Percentiles rank a stretch among this genome's conserved stretches.
Conservation (phyloP, 352 stramenopile species). For the Phytophthora meadii region DNA sequence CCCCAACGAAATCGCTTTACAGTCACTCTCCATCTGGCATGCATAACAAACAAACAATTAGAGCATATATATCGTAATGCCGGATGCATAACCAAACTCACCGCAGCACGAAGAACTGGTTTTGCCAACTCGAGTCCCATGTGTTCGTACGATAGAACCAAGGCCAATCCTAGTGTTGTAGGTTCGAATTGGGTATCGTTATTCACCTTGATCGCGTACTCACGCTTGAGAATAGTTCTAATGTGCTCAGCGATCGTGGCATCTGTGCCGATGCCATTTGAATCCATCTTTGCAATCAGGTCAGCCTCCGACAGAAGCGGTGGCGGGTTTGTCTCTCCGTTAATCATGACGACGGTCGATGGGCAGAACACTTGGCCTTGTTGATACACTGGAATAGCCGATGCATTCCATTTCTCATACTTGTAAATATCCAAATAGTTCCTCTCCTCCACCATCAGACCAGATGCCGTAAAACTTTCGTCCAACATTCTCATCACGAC, state of each 20-base stretch:
- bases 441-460: conserved; percentile 91
- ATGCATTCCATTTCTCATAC: conserved; percentile 93
- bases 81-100: conserved; percentile 33
- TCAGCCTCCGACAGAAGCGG: conserved; percentile 92
- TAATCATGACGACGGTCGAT: conserved; percentile 69
- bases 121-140: conserved; percentile 98
- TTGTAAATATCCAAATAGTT: conserved; percentile 97
- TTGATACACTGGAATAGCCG: conserved; percentile 87
- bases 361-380: conserved; percentile 79
- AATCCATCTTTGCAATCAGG: conserved; percentile 95
- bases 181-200: conserved; percentile 94
- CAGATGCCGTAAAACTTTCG: conserved; percentile 90
- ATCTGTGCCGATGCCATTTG: conserved; percentile 95
- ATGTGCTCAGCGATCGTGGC: conserved; percentile 98
- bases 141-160: conserved; percentile 93
- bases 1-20: conserved; percentile 85
- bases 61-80: background rate
- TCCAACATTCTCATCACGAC: conserved; percentile 87
- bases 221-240: conserved; percentile 97
- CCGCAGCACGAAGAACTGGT: conserved; percentile 91
- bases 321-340: conserved; percentile 85
- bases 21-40: conserved; percentile 93
- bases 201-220: conserved; percentile 97
- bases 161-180: conserved; percentile 87
- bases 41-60: conserved; percentile 16